A percentile compares a stretch with the other conserved stretches of the same genome.
Evolutionary conservation across 768 basidiomycete species (phyloP).

Genomic region (Gyrodon lividus): DNA sequence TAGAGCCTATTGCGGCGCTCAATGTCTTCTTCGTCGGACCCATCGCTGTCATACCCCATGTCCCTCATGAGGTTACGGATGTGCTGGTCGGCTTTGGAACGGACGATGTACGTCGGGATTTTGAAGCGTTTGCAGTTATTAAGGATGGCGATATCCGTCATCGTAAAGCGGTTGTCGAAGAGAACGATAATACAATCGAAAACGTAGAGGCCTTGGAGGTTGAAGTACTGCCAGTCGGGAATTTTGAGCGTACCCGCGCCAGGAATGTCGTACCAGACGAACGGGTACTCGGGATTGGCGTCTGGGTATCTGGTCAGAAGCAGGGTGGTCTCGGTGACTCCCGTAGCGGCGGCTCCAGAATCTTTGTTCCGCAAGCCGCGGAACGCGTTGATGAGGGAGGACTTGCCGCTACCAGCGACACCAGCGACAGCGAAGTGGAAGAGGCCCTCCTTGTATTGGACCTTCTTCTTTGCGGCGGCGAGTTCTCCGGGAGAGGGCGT

Average conservation of each 20-base stretch:
- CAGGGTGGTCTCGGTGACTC: constrained; percentile 31
- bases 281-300: constrained; percentile 13
- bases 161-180: constrained; percentile 34
- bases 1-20: constrained; percentile 6
- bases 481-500: constrained; percentile 23
- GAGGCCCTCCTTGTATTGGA: constrained; percentile 23
- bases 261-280: constrained; percentile 38
- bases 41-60: constrained; percentile 21
- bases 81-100: constrained; percentile 38
- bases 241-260: constrained; percentile 35
- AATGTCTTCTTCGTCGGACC: constrained; percentile 12
- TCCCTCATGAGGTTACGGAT: constrained; percentile 26
- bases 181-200: constrained; percentile 37
- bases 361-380: constrained; percentile 27
- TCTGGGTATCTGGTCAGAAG: constrained; percentile 26
- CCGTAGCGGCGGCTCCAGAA: constrained; percentile 25
- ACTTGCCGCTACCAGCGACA: constrained; percentile 35
- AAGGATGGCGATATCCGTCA: constrained; percentile 35
- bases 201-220: constrained; percentile 34
- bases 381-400: constrained; percentile 36
- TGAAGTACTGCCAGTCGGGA: constrained; percentile 37
- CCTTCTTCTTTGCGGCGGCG: constrained; percentile 8
- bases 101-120: constrained; percentile 36
- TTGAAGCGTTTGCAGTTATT: constrained; percentile 28
- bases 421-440: constrained; percentile 37